Percentiles rank a stretch among this genome's conserved stretches.
Conservation (phyloP, 1,284 basidiomycete species). For the Sphagnurus paluster region DNA sequence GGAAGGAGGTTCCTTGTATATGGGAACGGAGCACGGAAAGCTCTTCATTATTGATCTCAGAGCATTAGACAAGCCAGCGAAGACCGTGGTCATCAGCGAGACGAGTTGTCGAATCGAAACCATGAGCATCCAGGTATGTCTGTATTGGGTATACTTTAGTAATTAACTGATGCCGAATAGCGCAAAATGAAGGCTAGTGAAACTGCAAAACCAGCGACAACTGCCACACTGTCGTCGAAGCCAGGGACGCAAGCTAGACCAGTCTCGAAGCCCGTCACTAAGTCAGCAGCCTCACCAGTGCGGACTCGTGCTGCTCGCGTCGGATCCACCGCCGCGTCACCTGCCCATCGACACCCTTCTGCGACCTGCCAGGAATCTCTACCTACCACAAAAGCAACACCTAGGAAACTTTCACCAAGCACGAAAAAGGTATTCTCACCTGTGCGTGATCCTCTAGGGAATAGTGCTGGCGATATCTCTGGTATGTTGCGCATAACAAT, state of each 20-base stretch:
- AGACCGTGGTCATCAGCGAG: constrained; percentile 49
- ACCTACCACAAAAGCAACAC: constrained; percentile 10
- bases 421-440: constrained; percentile 38
- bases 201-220: constrained; percentile 19
- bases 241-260: constrained; percentile 16
- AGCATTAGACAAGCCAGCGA: constrained; percentile 60
- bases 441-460: constrained; percentile 42
- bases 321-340: constrained; percentile 15
- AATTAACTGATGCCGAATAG: no score
- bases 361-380: constrained; percentile 19
- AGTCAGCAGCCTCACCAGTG: constrained; percentile 25
- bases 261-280: constrained; percentile 17
- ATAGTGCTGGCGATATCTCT: constrained; percentile 32
- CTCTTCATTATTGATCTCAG: constrained; percentile 63
- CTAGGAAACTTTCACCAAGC: constrained; percentile 15
- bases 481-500: constrained; percentile 18
- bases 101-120: constrained; percentile 46
- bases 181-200: constrained; percentile 32
- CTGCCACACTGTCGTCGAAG: constrained; percentile 16
- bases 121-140: constrained; percentile 57
- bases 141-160: neutral
- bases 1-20: constrained; percentile 64
- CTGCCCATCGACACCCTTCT: constrained; percentile 22
- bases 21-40: constrained; percentile 63
- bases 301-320: constrained; percentile 19